Conservation (phyloP, 2,329 filamentous ascomycete species). For the Pseudopithomyces maydicus region DNA sequence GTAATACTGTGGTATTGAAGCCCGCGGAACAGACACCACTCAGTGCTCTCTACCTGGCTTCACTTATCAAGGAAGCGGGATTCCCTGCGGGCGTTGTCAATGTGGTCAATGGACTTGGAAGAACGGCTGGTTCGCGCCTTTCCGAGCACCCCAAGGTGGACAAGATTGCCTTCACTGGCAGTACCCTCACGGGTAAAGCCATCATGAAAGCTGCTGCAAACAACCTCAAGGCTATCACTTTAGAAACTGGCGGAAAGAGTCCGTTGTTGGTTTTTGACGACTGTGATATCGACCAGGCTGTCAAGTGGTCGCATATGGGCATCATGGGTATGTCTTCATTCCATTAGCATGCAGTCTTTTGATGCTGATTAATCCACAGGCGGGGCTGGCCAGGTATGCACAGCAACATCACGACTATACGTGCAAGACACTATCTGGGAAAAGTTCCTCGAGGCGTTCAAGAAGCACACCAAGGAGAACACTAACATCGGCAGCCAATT, state of each 20-base stretch:
- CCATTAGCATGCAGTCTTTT: neutral
- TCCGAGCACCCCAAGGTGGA: slow-evolving; percentile 68
- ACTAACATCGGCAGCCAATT: slow-evolving; percentile 56
- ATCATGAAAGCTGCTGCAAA: slow-evolving; percentile 73
- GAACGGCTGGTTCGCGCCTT: slow-evolving; percentile 63
- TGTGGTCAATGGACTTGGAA: slow-evolving; percentile 63
- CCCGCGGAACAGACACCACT: slow-evolving; percentile 61
- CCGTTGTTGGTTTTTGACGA: slow-evolving; percentile 60
- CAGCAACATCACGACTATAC: slow-evolving; percentile 57
- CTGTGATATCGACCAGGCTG: slow-evolving; percentile 60
- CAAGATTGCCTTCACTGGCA: slow-evolving; percentile 78
- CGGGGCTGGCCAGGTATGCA: slow-evolving; percentile 57
- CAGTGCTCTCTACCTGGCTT: slow-evolving; percentile 59
- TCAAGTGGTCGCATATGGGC: slow-evolving; percentile 65
- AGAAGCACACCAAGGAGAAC: slow-evolving; percentile 38
- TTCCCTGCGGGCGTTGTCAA: slow-evolving; percentile 66
- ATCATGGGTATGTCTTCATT: slow-evolving; percentile 55
- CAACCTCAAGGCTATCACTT: slow-evolving; percentile 63
- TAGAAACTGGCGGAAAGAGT: slow-evolving; percentile 62
- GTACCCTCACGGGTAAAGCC: slow-evolving; percentile 68
- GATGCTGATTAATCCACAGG: neutral
- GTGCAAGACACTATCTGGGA: slow-evolving; percentile 61
- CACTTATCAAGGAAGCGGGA: slow-evolving; percentile 61
- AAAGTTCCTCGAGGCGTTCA: slow-evolving; percentile 65
- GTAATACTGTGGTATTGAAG: slow-evolving; percentile 59